Evolutionary conservation across 192 early-diverging fungal genomes (phyloP).

Genomic region (Jimgerdemannia lactiflua): DNA sequence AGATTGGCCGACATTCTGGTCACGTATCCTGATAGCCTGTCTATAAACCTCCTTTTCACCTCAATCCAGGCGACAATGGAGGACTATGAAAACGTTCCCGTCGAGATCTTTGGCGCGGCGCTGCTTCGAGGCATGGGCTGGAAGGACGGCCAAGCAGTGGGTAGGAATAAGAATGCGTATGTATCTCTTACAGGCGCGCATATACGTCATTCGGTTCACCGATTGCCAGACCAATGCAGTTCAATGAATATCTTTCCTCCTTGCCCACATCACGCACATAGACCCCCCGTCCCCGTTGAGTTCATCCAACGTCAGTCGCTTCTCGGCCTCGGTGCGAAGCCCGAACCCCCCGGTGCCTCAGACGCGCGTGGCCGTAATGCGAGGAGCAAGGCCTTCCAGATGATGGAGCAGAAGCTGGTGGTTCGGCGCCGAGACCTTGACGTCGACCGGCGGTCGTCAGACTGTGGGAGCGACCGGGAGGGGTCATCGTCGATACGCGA

Average conservation of each 20-base stretch:
- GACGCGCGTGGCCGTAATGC: slow-evolving; percentile 32
- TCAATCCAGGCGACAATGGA: slow-evolving; percentile 62
- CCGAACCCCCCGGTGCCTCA: slow-evolving; percentile 40
- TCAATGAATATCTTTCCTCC: neutral
- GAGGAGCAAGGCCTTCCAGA: slow-evolving; percentile 13
- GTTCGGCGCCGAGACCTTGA: slow-evolving; percentile 26
- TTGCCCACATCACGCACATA: slow-evolving; percentile 5
- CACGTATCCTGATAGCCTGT: too few relatives aligned
- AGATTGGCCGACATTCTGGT: too few relatives aligned
- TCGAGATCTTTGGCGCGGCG: slow-evolving; percentile 87
- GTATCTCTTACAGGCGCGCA: slow-evolving; percentile 8
- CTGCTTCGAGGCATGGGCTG: slow-evolving; percentile 91
- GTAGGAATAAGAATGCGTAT: slow-evolving; percentile 42
- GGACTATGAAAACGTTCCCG: slow-evolving; percentile 80
- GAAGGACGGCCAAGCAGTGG: slow-evolving; percentile 63
- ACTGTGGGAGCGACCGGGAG: too few relatives aligned
- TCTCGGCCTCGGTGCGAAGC: slow-evolving; percentile 83
- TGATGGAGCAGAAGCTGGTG: slow-evolving; percentile 26
- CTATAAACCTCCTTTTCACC: too few relatives aligned
- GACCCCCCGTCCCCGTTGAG: slow-evolving; percentile 31
- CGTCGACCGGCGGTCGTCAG: too few relatives aligned
- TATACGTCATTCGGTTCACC: too few relatives aligned
- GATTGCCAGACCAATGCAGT: neutral
- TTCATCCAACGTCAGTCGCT: slow-evolving; percentile 71
- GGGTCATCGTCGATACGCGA: too few relatives aligned